Conservation (phyloP, 2,329 filamentous ascomycete species). For the Talaromyces rugulosus region DNA sequence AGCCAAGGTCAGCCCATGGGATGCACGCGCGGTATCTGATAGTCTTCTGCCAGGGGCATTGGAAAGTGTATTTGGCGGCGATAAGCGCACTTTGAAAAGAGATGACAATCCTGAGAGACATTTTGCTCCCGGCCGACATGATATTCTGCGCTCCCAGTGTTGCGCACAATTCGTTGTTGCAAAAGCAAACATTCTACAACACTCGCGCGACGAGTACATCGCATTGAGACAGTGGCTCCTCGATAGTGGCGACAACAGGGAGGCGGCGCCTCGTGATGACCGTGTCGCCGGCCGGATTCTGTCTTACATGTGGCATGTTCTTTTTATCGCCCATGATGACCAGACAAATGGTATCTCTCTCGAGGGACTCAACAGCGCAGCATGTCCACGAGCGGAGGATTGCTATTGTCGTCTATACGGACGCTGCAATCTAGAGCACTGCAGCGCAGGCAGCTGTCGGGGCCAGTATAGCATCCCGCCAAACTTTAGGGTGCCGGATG, state of each 20-base stretch:
- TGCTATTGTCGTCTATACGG: constrained; percentile 46
- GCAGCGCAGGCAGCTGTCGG: constrained; percentile 30
- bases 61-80: constrained; percentile 31
- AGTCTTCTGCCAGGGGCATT: constrained; percentile 32
- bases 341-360: constrained; percentile 26
- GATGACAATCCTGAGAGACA: background rate
- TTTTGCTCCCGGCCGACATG: constrained; percentile 35
- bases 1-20: constrained; percentile 40
- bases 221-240: constrained; percentile 53
- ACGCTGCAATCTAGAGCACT: constrained; percentile 33
- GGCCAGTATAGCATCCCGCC: constrained; percentile 39
- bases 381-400: constrained; percentile 36
- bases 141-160: constrained; percentile 48
- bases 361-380: constrained; percentile 31
- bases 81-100: constrained; percentile 30
- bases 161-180: constrained; percentile 56
- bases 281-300: constrained; percentile 43
- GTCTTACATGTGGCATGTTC: constrained; percentile 49
- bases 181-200: constrained; percentile 45
- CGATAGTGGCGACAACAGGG: constrained; percentile 24
- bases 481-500: constrained; percentile 32
- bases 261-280: constrained; percentile 39
- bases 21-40: constrained; percentile 38
- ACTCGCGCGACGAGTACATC: constrained; percentile 48
- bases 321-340: constrained; percentile 34